Evolutionary conservation across 1,139 yeast genomes (phyloP).

Genomic region (Saccharomyces hybrid): DNA sequence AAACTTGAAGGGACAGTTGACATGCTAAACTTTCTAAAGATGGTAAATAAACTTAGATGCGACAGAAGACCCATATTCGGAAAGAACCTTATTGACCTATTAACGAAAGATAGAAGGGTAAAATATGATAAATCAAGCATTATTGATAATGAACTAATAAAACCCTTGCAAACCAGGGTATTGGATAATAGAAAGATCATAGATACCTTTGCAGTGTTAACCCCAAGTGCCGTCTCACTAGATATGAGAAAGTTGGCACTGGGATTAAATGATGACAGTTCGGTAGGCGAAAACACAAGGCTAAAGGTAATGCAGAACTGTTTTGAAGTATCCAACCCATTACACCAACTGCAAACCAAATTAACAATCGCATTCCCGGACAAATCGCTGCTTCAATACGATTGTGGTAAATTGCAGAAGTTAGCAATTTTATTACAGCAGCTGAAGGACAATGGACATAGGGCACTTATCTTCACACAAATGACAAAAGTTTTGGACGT

Average conservation of each 20-base stretch:
- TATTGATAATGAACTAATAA: slow-evolving; percentile 23
- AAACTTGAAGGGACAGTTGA: slow-evolving; percentile 46
- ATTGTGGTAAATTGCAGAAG: slow-evolving; percentile 92
- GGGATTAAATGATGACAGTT: slow-evolving; percentile 23
- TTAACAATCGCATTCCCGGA: slow-evolving; percentile 94
- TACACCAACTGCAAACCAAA: slow-evolving; percentile 79
- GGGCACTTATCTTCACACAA: slow-evolving; percentile 93
- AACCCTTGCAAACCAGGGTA: slow-evolving; percentile 33
- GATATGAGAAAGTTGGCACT: slow-evolving; percentile 55
- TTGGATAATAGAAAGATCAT: slow-evolving; percentile 42
- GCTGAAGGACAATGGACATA: slow-evolving; percentile 75
- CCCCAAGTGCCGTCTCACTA: slow-evolving; percentile 77
- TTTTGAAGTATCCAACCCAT: slow-evolving; percentile 48
- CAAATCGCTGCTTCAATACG: slow-evolving; percentile 82
- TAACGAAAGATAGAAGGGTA: slow-evolving; percentile 16
- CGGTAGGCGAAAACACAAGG: slow-evolving; percentile 22
- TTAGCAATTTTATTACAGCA: slow-evolving; percentile 69
- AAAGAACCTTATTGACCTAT: slow-evolving; percentile 33
- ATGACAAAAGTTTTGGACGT: slow-evolving; percentile 96
- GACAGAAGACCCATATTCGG: slow-evolving; percentile 52
- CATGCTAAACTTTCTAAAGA: slow-evolving; percentile 48
- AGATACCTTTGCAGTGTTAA: slow-evolving; percentile 75
- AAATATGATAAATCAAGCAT: slow-evolving; percentile 5
- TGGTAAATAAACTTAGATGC: slow-evolving; percentile 60
- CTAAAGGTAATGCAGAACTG: slow-evolving; percentile 36